Evolutionary conservation across 1,284 basidiomycete genomes (phyloP), one percentile per base, ranked within the genome.

Genomic region (Sporisorium graminicola): DNA sequence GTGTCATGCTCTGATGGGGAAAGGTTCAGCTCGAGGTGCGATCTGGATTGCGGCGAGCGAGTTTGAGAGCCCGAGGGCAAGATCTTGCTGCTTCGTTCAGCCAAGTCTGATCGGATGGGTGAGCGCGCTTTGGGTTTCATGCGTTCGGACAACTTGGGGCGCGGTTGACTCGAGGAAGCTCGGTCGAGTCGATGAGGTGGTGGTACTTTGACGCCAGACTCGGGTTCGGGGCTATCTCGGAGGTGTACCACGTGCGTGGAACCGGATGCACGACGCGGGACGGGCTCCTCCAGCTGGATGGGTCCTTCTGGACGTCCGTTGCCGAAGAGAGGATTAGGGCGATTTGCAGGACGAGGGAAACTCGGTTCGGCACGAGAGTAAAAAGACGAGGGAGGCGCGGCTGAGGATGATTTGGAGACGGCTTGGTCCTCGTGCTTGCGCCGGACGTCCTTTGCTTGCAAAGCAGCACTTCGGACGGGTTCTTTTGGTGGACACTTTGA

Each of bases 401-500:
- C 60, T n/a, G n/a, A n/a, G n/a, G n/a, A n/a, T n/a, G n/a, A n/a
- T n/a, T n/a, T n/a, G n/a, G n/a, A n/a, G n/a, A n/a, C n/a, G n/a
- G n/a, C n/a, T n/a, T n/a, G n/a, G n/a, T n/a, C n/a, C 18, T 51
- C 44, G 10, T 31, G 29, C 13, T 40, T 54, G 24, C 35, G 47
- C 18, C 57, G 40, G 13, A 35, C 5, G 8, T 53, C 64, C 42
- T 74, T 74, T 33, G 44, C 57, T n/a, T 56, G 37, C 22, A 74
- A 61, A 7, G 71, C 71, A 20, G 22, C 24, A 31, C 29, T 60
- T 20, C 12, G 24, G 31, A 4, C 14, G 20, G 46, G 3, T 4
- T 13, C 24, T 6, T 40, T 27, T 14, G n/a, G 33, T 14, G 20
- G 2, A 16, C 16, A 33, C 12, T 27, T 43, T 10, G 24, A 18